A percentile compares a stretch with the other conserved stretches of the same genome.
These are phyloP conservation scores for Mortierella sp. DNA, from an alignment of 371 early-diverging fungal species.

Conservation along the genomic window DNA sequence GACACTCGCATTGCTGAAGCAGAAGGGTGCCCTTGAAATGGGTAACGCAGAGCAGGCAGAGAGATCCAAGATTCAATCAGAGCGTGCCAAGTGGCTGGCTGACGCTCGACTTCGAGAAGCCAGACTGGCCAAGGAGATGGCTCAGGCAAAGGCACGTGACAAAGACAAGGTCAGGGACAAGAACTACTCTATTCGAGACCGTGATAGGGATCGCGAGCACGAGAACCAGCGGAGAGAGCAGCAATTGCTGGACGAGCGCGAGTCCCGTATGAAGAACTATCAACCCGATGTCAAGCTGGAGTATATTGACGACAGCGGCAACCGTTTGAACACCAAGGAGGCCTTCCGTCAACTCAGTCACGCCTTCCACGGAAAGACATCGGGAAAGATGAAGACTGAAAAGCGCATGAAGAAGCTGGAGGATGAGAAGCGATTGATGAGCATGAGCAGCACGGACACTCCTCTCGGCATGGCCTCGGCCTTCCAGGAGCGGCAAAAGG, in stretches of 20 bases:
- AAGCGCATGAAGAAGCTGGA: constrained; percentile 87
- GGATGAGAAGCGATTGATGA: constrained; percentile 82
- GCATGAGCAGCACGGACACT: constrained; percentile 84
- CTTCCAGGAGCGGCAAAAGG: constrained; percentile 80
- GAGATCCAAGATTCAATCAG: constrained; percentile 73
- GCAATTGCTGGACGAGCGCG: constrained; percentile 78
- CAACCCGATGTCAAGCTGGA: constrained; percentile 92
- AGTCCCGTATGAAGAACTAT: constrained; percentile 91
- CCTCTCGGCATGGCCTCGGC: constrained; percentile 85
- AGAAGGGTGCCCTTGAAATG: constrained; percentile 72
- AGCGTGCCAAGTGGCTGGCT: constrained; percentile 67
- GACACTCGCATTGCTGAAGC: constrained; percentile 81
- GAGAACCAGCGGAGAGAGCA: constrained; percentile 68
- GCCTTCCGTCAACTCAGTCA: constrained; percentile 94
- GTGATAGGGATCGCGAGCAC: constrained; percentile 57
- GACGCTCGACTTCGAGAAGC: constrained; percentile 58
- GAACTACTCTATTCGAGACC: constrained; percentile 50
- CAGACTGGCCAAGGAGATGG: constrained; percentile 59
- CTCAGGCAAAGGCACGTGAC: constrained; percentile 65
- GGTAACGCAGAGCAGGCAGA: constrained; percentile 71
- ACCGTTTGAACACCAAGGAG: constrained; percentile 86
- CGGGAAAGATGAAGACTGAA: constrained; percentile 96
- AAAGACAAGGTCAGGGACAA: constrained; percentile 51
- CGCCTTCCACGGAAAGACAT: constrained; percentile 94
- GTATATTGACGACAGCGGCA: constrained; percentile 91